Base-by-base conservation (phyloP, 768 basidiomycete genomes). In the Boletus rubescentipes region DNA sequence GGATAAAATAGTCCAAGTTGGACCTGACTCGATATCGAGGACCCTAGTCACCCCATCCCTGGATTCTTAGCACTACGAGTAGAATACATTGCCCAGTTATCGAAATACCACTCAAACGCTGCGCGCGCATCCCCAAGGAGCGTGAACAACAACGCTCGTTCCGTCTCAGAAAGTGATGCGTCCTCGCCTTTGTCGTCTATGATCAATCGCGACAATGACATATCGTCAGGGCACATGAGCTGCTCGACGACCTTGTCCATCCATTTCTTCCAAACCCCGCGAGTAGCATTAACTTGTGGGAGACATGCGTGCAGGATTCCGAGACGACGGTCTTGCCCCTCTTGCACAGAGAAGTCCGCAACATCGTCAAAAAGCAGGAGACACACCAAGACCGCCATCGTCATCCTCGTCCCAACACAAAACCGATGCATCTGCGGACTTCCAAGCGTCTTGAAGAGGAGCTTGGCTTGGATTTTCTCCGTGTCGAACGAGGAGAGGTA, bases 401-500 rank as follows among this genome's bases (percentile, higher is more conserved):
- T 60, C 4, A 49, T 32, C 34, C 60, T 51, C 15, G 61, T 68
- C 36, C 62, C 54, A 15, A 58, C 57, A 9, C 45, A 23, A 31
- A 59, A 63, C 26, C 49, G 53, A 5, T 47, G 29, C 26, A 63
- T 53, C 29, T 50, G 21, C 1, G 66, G 64, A 3, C 14, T 59
- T 21, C 58, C 43, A 8, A 63, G 46, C 16, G 41, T 47, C 11
- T 23, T 32, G 8, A 66, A 55, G 26, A 70, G 56, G 2, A 66
- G 32, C 30, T 61, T 16, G 9, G 58, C 57, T 55, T 73, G 62
- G 10, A 61, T 47, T 31, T 54, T 56, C 49, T 61, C 67, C 49
- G 34, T 46, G n/a, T 77, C 72, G 61, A 77, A 53, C 18, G 61
- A 58, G 29, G 66, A 63, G 12, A 73, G 58, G 42, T 61, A 67